Base-by-base conservation (phyloP, 2,329 filamentous ascomycete species). In the Penicillium brasilianum region DNA sequence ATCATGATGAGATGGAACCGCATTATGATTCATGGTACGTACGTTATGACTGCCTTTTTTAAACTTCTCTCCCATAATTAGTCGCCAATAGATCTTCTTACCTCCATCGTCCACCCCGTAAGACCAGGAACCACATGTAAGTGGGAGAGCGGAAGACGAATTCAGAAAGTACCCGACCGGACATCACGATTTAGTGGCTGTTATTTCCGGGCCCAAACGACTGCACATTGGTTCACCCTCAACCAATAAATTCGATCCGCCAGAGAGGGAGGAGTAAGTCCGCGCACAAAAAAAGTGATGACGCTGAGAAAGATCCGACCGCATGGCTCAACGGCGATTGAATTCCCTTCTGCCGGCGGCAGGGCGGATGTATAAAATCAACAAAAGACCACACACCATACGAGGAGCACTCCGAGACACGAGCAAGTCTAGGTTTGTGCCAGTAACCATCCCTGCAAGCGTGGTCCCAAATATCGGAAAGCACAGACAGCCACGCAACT, bases 151-250 rank as follows among this genome's bases (percentile, higher is more conserved):
- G 55, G 25, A 37, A 25, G 13, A 14, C 37, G 14, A 18, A 39
- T 14, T 39, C 18, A 32, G 8, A 51, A 56, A 48, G 20, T 53
- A 52, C 25, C 46, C 36, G 55, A 43, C 48, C 30, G 28, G 52
- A 49, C 54, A 43, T 32, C 22, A 57, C 39, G 22, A 58, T 57
- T 58, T 16, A 50, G 28, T 43, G 58, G 58, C 50, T 44, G 16
- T 32, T n/a, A 55, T 28, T 28, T 52, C 57, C 60, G 55, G 43
- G 34, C 39, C 53, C 53, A 49, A 30, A 18, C 37, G 25, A 37
- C 22, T 3, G 25, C 16, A 37, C 49, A n/a, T 14, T 22, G 16
- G 25, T 30, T 16, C 18, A 51, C 18, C 41, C 36, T 2, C 34
- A 41, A 18, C 44, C 22, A 44, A 11, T 18, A 44, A 11, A 14